These are phyloP conservation scores for Ophiostoma populinum DNA, from an alignment of 2,329 filamentous ascomycete genomes.

Conservation along the genomic window DNA sequence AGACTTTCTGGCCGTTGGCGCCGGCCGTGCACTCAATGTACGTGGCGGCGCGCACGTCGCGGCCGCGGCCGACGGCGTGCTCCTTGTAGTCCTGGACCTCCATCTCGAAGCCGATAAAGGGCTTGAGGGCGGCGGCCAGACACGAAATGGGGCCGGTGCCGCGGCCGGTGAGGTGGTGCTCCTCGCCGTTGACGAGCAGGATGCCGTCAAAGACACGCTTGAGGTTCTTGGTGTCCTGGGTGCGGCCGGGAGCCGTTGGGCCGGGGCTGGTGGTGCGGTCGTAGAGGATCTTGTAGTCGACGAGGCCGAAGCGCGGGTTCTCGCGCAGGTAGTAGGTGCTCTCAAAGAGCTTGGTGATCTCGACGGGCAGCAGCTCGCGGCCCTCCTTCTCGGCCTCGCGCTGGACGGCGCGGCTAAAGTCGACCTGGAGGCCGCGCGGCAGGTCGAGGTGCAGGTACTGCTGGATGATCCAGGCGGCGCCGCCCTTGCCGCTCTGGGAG, in stretches of 20 bases:
- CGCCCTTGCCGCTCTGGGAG: constrained; percentile 88
- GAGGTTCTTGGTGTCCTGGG: constrained; percentile 59
- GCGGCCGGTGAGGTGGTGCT: constrained; percentile 61
- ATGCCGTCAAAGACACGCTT: constrained; percentile 74
- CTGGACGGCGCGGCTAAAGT: constrained; percentile 80
- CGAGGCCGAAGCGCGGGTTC: constrained; percentile 68
- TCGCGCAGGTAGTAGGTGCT: constrained; percentile 68
- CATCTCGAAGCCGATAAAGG: constrained; percentile 58
- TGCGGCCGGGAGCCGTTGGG: constrained; percentile 46
- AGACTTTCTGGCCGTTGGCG: constrained; percentile 53
- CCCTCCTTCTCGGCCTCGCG: constrained; percentile 60
- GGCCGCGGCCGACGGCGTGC: constrained; percentile 70
- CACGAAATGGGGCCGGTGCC: constrained; percentile 87
- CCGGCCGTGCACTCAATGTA: constrained; percentile 76
- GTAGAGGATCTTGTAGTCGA: constrained; percentile 82
- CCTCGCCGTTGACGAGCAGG: constrained; percentile 61
- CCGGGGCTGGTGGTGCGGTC: constrained; percentile 65
- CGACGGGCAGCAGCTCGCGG: constrained; percentile 65
- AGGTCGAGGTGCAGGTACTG: constrained; percentile 80
- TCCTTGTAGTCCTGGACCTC: constrained; percentile 95
- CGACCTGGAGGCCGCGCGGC: constrained; percentile 79
- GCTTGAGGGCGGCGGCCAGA: constrained; percentile 62
- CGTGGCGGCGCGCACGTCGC: constrained; percentile 78
- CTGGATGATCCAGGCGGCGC: constrained; percentile 85
- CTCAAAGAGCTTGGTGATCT: constrained; percentile 82